phyloP scores from a whole-genome alignment of 192 early-diverging fungal species.

The Coemansia sp. region DNA sequence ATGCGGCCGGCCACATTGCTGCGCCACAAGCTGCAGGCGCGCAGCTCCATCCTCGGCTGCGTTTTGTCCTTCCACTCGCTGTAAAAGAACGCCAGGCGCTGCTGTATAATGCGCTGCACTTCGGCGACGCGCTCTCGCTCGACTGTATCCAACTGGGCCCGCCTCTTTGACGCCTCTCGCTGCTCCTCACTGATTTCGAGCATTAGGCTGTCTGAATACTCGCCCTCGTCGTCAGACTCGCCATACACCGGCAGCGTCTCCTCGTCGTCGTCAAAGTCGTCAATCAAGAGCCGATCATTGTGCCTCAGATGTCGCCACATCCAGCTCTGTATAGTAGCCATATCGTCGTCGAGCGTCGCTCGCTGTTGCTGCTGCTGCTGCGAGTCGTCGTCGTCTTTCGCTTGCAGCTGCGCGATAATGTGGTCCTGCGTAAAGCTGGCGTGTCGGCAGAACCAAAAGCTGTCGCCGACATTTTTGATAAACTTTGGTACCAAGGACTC shows the following conservation, averaged over 20 bases:
- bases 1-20: not conserved
- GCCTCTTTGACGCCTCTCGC: not conserved
- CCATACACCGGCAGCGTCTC: conserved; percentile 51
- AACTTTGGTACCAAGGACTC: not conserved
- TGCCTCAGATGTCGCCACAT: conserved; percentile 4
- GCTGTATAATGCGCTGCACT: conserved; percentile 6
- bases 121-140: conserved; percentile 16
- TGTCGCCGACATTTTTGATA: not conserved
- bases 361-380: conserved; percentile 10
- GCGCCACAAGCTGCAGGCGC: conserved; percentile 17
- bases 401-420: not conserved
- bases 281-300: not conserved
- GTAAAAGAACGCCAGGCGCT: conserved; percentile 14
- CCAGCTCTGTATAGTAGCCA: conserved; percentile 1
- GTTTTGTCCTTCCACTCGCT: conserved; percentile 18
- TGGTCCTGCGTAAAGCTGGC: conserved; percentile 6
- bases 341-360: not conserved
- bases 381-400: not conserved
- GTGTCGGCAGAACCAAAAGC: conserved; percentile 26
- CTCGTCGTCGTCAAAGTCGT: conserved; percentile 5
- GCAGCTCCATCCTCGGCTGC: conserved; percentile 13
- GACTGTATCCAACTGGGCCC: not conserved
- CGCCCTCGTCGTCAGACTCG: conserved; percentile 32
- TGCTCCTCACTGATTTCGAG: conserved; percentile 32
- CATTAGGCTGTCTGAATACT: conserved; percentile 19